Conservation (phyloP, 257 asterid species). For the Solanum chilense region DNA sequence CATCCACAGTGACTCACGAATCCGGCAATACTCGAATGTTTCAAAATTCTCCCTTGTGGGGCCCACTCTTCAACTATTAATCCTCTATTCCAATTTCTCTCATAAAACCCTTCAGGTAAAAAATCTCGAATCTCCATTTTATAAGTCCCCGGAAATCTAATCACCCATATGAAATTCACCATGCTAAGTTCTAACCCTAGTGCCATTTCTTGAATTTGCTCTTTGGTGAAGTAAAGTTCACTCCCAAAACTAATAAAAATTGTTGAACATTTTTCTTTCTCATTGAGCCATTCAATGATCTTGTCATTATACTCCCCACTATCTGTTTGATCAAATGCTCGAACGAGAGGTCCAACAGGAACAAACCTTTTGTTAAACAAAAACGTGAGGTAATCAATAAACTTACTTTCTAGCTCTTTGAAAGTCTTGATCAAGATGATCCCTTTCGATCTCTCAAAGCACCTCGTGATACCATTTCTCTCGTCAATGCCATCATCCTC, state of each 20-base stretch:
- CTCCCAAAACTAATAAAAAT: slow-evolving; percentile 53
- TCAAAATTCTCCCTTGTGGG: slow-evolving; percentile 37
- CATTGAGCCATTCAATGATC: slow-evolving; percentile 40
- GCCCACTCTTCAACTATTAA: slow-evolving; percentile 45
- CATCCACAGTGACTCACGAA: slow-evolving; percentile 64
- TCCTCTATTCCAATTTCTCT: slow-evolving; percentile 32
- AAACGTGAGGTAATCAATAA: slow-evolving; percentile 18
- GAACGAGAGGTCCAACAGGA: slow-evolving; percentile 45
- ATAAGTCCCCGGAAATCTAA: slow-evolving; percentile 30
- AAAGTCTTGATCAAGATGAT: slow-evolving; percentile 36
- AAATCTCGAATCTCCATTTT: neutral
- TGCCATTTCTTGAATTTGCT: slow-evolving; percentile 42
- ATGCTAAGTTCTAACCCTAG: slow-evolving; percentile 43
- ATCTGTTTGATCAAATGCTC: neutral
- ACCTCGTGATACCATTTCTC: neutral
- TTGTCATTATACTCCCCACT: neutral
- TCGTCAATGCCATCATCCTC: slow-evolving; percentile 6
- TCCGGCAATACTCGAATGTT: slow-evolving; percentile 38
- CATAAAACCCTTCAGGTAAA: slow-evolving; percentile 34
- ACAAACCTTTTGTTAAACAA: slow-evolving; percentile 25
- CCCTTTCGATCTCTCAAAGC: slow-evolving; percentile 18
- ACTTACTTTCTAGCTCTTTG: slow-evolving; percentile 45
- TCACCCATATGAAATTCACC: slow-evolving; percentile 49
- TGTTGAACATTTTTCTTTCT: slow-evolving; percentile 27
- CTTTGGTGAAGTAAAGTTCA: slow-evolving; percentile 41